Conservation (phyloP, 2,329 filamentous ascomycete genomes). For the Xylariaceae sp. region DNA sequence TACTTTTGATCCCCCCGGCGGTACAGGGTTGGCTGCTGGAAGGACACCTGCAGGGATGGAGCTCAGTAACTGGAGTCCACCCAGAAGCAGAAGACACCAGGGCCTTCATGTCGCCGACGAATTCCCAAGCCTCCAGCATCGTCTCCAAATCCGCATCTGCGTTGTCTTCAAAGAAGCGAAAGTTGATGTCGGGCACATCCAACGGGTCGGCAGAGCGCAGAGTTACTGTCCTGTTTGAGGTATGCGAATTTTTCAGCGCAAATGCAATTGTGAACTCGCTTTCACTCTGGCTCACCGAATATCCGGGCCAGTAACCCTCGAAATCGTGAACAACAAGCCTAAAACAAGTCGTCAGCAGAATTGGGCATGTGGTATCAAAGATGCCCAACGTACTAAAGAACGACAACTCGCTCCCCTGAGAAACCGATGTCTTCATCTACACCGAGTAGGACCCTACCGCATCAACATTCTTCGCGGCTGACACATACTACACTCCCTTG, state of each 20-base stretch:
- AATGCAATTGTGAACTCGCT: constrained; percentile 41
- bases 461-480: constrained; percentile 16
- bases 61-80: constrained; percentile 34
- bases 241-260: constrained; percentile 56
- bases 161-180: constrained; percentile 58
- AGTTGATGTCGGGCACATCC: constrained; percentile 60
- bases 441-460: constrained; percentile 16
- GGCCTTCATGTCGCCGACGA: constrained; percentile 44
- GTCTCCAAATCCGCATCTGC: constrained; percentile 32
- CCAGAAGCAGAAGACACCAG: constrained; percentile 27
- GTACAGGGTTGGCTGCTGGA: constrained; percentile 10
- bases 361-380: too few relatives aligned
- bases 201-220: constrained; percentile 61
- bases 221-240: constrained; percentile 57
- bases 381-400: constrained; percentile 3
- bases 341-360: neutral
- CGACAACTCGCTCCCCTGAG: constrained; percentile 14
- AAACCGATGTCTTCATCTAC: constrained; percentile 22
- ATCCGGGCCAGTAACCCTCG: constrained; percentile 23
- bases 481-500: constrained; percentile 40
- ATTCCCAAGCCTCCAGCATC: constrained; percentile 31
- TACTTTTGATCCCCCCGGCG: constrained; percentile 22
- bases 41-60: constrained; percentile 10
- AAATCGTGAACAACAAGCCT: constrained; percentile 12
- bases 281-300: constrained; percentile 24